Conservation (phyloP, 108 stramenopile genomes). For the Nannochloropsis salina region DNA sequence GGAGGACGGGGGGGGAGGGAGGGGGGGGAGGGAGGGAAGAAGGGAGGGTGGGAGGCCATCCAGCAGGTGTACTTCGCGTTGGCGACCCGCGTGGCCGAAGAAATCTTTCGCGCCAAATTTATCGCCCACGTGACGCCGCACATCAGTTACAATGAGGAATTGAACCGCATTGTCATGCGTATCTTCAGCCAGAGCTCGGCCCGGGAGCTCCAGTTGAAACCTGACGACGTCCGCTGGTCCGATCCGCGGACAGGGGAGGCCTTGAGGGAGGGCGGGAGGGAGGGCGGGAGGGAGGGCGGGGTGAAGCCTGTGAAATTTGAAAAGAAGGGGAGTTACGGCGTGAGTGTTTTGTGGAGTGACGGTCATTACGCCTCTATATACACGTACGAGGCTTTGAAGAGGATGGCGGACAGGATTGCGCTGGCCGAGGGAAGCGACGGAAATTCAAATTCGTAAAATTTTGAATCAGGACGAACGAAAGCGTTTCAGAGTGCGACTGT, state of each 20-base stretch:
- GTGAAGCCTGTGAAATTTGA: conserved; percentile 47
- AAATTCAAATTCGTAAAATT: too few relatives aligned
- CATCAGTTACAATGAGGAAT: neutral
- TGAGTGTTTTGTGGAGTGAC: conserved; percentile 54
- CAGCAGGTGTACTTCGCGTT: neutral
- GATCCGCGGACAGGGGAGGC: neutral
- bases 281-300: conserved; percentile 24
- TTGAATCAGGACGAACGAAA: too few relatives aligned
- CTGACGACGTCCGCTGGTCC: neutral
- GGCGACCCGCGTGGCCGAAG: neutral
- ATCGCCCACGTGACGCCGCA: neutral
- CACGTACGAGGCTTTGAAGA: conserved; percentile 32
- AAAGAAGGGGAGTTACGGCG: conserved; percentile 56
- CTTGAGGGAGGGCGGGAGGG: neutral
- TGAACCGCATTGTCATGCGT: neutral
- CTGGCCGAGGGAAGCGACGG: neutral
- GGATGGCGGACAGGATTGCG: conserved; percentile 23
- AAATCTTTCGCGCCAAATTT: neutral
- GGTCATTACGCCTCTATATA: conserved; percentile 50
- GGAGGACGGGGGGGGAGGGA: neutral
- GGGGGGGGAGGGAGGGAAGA: neutral
- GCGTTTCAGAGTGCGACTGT: too few relatives aligned
- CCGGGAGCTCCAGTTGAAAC: neutral
- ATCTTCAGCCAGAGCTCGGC: neutral
- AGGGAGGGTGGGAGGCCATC: neutral